phyloP scores from a whole-genome alignment of 2,329 filamentous ascomycete species.

The Leptographium flavum region DNA sequence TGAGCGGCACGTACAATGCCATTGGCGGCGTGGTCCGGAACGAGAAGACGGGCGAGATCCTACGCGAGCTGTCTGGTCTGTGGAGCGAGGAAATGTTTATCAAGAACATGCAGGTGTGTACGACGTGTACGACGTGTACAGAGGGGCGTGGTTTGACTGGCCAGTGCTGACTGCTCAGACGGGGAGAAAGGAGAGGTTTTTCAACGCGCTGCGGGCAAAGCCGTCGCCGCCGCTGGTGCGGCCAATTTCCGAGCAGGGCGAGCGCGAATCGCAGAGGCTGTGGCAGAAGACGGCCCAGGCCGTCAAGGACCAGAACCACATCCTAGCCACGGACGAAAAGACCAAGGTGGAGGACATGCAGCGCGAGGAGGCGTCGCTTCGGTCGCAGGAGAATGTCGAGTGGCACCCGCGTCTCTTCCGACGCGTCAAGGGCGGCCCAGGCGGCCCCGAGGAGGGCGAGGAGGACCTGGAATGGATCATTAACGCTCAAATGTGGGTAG shows the following conservation, averaged over 20 bases:
- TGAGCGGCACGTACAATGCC: constrained; percentile 89
- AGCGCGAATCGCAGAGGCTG: constrained; percentile 76
- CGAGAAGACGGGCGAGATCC: constrained; percentile 67
- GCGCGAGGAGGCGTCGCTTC: constrained; percentile 70
- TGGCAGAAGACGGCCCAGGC: constrained; percentile 75
- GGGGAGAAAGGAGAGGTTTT: constrained; percentile 76
- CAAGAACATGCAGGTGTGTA: constrained; percentile 56
- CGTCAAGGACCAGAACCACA: constrained; percentile 74
- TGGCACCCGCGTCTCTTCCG: constrained; percentile 86
- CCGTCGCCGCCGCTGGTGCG: constrained; percentile 60
- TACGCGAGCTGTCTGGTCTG: constrained; percentile 84
- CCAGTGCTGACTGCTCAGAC: constrained; percentile 39
- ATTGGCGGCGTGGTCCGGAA: constrained; percentile 87
- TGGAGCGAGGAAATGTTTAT: constrained; percentile 95
- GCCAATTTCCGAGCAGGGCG: constrained; percentile 73
- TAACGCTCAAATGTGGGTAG: constrained; percentile 60
- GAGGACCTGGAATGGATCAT: constrained; percentile 94
- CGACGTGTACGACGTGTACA: background rate
- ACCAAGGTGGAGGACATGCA: constrained; percentile 91
- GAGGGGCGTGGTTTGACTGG: background rate
- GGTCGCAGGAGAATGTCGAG: constrained; percentile 64
- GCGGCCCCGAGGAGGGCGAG: constrained; percentile 62
- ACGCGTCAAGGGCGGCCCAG: constrained; percentile 53
- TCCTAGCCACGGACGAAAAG: constrained; percentile 84
- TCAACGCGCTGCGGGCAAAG: constrained; percentile 68